Evolutionary conservation across 2,329 filamentous ascomycete species (phyloP).

Genomic region (Sphaceloma murrayae): DNA sequence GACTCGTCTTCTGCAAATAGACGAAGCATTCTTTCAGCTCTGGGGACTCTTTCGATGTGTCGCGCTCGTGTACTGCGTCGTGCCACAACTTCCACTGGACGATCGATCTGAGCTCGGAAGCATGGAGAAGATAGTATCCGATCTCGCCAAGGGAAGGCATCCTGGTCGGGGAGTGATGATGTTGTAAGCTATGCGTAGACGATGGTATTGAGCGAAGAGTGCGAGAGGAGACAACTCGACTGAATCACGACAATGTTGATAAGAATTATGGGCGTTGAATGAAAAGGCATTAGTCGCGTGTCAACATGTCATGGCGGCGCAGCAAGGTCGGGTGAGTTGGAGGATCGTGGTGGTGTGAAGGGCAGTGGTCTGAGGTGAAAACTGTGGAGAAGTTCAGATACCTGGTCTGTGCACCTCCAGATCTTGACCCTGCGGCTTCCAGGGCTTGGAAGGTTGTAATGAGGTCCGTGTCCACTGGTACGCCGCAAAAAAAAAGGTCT

Average conservation of each 20-base stretch:
- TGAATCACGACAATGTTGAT: background rate
- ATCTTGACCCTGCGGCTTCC: slow-evolving; percentile 9
- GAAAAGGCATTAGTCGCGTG: slow-evolving; percentile 1
- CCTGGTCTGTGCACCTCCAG: slow-evolving; percentile 4
- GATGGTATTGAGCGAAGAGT: background rate
- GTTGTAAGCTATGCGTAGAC: background rate
- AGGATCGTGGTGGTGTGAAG: background rate
- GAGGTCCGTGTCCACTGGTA: background rate
- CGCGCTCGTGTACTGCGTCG: slow-evolving; percentile 78
- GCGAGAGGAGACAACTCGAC: too few relatives aligned
- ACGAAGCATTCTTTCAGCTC: slow-evolving; percentile 76
- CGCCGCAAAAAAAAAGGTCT: too few relatives aligned
- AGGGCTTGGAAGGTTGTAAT: too few relatives aligned
- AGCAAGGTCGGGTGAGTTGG: slow-evolving; percentile 2
- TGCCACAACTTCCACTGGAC: slow-evolving; percentile 71
- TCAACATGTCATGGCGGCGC: slow-evolving; percentile 7
- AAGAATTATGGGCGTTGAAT: slow-evolving; percentile 8
- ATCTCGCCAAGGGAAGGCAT: slow-evolving; percentile 19
- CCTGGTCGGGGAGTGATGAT: background rate
- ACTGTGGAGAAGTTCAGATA: slow-evolving; percentile 11
- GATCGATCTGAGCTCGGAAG: slow-evolving; percentile 30
- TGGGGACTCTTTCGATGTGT: slow-evolving; percentile 62
- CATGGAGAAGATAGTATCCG: slow-evolving; percentile 30
- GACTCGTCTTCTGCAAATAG: slow-evolving; percentile 77
- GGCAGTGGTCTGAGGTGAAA: slow-evolving; percentile 14